Base-by-base conservation (phyloP, 805 yeast species). In the Metschnikowia lachancei region DNA sequence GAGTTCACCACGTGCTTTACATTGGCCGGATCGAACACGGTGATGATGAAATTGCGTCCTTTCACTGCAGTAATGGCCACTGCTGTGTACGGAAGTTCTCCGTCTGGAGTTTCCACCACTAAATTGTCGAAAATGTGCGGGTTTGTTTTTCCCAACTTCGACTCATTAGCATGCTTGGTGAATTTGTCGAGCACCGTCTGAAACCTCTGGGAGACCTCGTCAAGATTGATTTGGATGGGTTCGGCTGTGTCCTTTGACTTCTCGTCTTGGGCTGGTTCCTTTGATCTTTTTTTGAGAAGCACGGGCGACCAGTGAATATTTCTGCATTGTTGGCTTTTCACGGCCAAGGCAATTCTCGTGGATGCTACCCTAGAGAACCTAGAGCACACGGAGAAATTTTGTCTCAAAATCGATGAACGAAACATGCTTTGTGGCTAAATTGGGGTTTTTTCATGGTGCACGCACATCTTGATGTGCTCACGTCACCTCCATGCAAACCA, bases 11-110 rank as follows among this genome's bases (percentile, higher is more conserved):
- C 78, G 50, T 78, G 75, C 56, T 87, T 85, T 33, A 81, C 75
- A 54, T 87, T 77, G 42, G 74, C 75, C 6, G 96, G 95, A 59
- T 92, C 97, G 64, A 85, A 92, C 1, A 90, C 91, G 0, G 96
- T 89, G n/a, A 92, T 79, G 28, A 78, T 66, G 43, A 88, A 71
- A 54, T 80, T 74, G 56, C 87, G 76, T 6, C 92, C 94, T 54
- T 84, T 84, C 43, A 80, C 55, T 0, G 85, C 69, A 2, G 92
- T 83, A 50, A 83, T 83, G 1, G 96, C 96, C 24, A 88, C 66
- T 26, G 81, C 72, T 2, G 80, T 76, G 60, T 84, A 85, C 2
- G 74, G 74, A 1, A 60, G 61, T 41, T 75, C 70, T 12, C 76
- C 71, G 36, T 77, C 74, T 30, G 73, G 75, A 3, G 78, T 56